Conservation (phyloP, 441 rosid genomes). For the Manihot esculenta region DNA sequence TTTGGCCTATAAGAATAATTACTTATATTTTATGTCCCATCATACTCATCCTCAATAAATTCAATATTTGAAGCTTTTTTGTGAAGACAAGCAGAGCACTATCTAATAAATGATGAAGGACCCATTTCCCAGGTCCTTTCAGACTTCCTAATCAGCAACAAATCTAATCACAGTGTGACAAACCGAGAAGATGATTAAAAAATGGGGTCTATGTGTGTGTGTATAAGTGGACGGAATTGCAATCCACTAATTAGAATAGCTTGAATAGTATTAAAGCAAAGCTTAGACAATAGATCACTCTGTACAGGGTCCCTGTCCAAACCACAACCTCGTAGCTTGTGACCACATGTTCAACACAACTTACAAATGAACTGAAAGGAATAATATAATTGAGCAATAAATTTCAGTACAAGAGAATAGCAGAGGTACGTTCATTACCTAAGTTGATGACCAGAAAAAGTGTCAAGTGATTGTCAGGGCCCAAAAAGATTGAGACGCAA, state of each 20-base stretch:
- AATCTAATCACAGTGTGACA: not conserved
- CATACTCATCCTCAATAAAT: too few species aligned
- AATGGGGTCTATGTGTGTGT: too few species aligned
- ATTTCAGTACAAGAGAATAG: constrained; percentile 16
- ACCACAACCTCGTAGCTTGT: constrained; percentile 18
- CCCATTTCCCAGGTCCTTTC: constrained; percentile 1
- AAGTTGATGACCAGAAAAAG: constrained; percentile 30
- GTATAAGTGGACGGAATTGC: constrained; percentile 2
- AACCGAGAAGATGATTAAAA: too few species aligned
- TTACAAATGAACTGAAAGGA: constrained; percentile 27
- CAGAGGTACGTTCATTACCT: constrained; percentile 27
- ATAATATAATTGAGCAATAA: constrained; percentile 18
- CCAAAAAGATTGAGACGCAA: constrained; percentile 37
- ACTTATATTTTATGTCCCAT: too few species aligned
- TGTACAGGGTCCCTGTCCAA: constrained; percentile 6
- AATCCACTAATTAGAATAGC: too few species aligned
- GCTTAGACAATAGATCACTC: constrained; percentile 19
- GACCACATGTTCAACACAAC: constrained; percentile 19
- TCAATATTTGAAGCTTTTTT: not conserved
- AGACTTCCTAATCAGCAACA: constrained; percentile 14
- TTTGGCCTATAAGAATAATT: too few species aligned
- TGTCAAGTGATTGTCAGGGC: constrained; percentile 36
- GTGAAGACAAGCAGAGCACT: constrained; percentile 4
- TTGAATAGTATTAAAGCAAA: too few species aligned
- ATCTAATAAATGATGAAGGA: constrained; percentile 13